Conservation (phyloP, 2,329 filamentous ascomycete genomes). For the Penicillium sclerotiorum region DNA sequence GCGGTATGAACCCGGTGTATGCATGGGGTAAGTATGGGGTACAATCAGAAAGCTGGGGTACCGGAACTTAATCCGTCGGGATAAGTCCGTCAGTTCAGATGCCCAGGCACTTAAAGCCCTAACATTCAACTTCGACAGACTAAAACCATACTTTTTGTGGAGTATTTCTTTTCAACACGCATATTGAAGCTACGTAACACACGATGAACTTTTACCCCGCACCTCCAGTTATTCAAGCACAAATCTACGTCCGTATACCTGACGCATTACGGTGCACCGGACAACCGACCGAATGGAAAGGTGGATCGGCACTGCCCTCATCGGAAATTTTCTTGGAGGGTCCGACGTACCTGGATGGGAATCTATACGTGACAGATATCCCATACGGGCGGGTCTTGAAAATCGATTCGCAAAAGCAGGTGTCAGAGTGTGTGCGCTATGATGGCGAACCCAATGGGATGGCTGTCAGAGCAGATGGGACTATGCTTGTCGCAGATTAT, state of each 20-base stretch:
- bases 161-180: not conserved
- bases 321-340: slow-evolving; percentile 45
- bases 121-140: not conserved
- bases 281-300: slow-evolving; percentile 39
- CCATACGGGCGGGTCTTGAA: not conserved
- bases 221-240: slow-evolving; percentile 33
- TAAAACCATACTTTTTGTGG: not conserved
- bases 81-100: slow-evolving; percentile 5
- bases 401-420: not conserved
- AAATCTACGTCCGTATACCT: slow-evolving; percentile 41
- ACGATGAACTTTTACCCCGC: slow-evolving; percentile 25
- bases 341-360: slow-evolving; percentile 35
- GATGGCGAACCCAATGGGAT: slow-evolving; percentile 27
- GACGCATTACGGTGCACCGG: slow-evolving; percentile 37
- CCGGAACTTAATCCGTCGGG: slow-evolving; percentile 3
- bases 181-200: not conserved
- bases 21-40: not conserved
- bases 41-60: not conserved
- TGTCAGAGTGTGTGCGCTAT: not conserved
- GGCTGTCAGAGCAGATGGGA: slow-evolving; percentile 35
- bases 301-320: slow-evolving; percentile 37
- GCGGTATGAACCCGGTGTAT: not conserved
- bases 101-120: not conserved
- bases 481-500: slow-evolving; percentile 45
- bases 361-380: slow-evolving; percentile 22